Evolutionary conservation across 2,329 filamentous ascomycete species (phyloP).

Genomic region (Beauveria rudraprayagi): DNA sequence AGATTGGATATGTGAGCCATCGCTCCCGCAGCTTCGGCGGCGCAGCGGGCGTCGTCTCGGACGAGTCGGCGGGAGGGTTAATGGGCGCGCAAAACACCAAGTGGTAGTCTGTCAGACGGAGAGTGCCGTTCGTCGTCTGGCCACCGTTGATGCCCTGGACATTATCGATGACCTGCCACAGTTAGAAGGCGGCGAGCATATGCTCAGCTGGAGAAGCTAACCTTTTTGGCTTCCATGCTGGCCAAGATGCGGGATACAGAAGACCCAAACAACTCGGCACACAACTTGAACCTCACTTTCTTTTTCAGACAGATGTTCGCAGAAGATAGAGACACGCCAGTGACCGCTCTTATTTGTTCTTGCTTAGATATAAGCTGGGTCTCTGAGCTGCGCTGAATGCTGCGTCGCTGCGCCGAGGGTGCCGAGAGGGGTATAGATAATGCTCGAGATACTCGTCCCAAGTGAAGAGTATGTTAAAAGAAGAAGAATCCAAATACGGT

Average conservation of each 20-base stretch:
- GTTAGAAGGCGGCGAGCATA: conserved; percentile 17
- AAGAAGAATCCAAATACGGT: background rate
- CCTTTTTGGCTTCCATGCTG: conserved; percentile 35
- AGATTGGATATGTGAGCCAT: conserved; percentile 94
- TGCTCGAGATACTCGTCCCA: background rate
- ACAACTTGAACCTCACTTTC: background rate
- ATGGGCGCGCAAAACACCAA: conserved; percentile 43
- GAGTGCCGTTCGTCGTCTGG: conserved; percentile 45
- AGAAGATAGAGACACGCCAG: background rate
- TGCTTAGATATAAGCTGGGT: background rate
- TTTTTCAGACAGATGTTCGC: background rate
- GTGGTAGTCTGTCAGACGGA: conserved; percentile 57
- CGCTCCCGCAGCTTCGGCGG: conserved; percentile 50
- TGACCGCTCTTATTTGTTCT: background rate
- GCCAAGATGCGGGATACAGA: background rate
- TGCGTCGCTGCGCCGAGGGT: background rate
- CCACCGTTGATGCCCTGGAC: conserved; percentile 54
- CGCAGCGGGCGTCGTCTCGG: conserved; percentile 16
- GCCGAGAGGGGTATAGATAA: conserved; percentile 5
- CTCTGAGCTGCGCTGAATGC: background rate
- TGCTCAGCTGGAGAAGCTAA: conserved; percentile 17
- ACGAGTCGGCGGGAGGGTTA: conserved; percentile 22
- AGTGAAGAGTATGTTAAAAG: background rate
- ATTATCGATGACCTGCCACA: conserved; percentile 41
- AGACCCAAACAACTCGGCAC: background rate